phyloP scores from a whole-genome alignment of 2,329 filamentous ascomycete genomes.

The Alternaria sp. region DNA sequence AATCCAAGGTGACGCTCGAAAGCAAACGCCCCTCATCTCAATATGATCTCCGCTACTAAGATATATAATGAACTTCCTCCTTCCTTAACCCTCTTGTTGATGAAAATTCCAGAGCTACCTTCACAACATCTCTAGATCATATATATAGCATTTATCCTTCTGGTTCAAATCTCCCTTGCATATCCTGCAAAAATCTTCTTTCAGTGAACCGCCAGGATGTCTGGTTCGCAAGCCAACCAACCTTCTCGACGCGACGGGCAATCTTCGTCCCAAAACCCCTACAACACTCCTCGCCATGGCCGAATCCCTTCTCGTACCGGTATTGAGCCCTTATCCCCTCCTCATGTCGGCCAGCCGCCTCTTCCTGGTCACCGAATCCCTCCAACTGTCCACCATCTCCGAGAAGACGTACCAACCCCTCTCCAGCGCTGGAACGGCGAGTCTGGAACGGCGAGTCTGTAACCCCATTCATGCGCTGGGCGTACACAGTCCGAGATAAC shows the following conservation, averaged over 20 bases:
- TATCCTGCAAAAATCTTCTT: not conserved
- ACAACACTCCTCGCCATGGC: not conserved
- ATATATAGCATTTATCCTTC: not conserved
- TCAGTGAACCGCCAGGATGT: not conserved
- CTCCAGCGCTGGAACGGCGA: constrained; percentile 8
- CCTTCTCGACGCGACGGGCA: not conserved
- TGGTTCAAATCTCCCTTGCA: not conserved
- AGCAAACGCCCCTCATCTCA: not conserved
- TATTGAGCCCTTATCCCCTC: not conserved
- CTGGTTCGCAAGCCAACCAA: not conserved
- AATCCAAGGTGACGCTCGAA: not conserved
- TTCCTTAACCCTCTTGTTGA: not conserved
- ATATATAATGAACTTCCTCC: not conserved
- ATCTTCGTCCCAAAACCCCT: not conserved
- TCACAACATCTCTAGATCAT: not conserved
- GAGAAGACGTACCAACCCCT: not conserved
- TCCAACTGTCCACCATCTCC: constrained; percentile 1
- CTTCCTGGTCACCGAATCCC: not conserved
- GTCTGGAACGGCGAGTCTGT: not conserved
- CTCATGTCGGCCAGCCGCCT: not conserved
- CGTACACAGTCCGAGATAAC: not conserved
- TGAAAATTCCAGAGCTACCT: not conserved
- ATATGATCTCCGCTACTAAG: not conserved
- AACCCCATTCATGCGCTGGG: constrained; percentile 10
- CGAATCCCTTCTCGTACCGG: not conserved